Base-by-base conservation (phyloP, 208 protist species). In the Strigomonas galati region DNA sequence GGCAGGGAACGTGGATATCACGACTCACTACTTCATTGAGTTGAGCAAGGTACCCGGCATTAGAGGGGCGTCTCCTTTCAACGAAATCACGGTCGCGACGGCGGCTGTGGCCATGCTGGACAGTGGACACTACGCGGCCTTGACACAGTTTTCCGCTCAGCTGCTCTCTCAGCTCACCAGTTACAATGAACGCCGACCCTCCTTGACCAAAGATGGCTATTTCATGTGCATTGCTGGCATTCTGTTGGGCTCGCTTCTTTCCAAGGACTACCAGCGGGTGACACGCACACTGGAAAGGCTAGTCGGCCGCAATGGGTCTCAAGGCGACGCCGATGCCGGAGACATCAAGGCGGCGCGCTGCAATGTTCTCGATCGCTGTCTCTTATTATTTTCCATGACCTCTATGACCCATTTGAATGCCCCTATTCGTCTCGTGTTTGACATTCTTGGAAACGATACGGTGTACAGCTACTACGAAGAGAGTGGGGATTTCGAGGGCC, bases 81-180 rank as follows among this genome's bases (percentile, higher is more conserved):
- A 94, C 53, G 88, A 81, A 30, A 58, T 89, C 27, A 85, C 82
- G 0, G 79, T 91, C 28, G 84, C 81, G 44, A 67, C 91, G 2
- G 74, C 84, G 6, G 75, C 78, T 15, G 52, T 91, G 54, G 88
- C 73, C 5, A 78, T 94, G 67, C 74, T 94, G 54, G 88, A 94
- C 52, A 19, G 67, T 48, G 51, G 59, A 15, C 69, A 90, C 57
- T 76, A 69, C 54, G 71, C 63, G 6, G 62, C 55, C 28, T 62
- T 79, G 46, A 32, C 60, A 14, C n/a, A 19, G 17, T 89, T 90
- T 64, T 58, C 57, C 0, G 12, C 59, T 27, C 35, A 35, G 6
- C 40, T 89, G 52, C 30, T 53, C 21, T 23, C 23, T 21, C 9
- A 28, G 19, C 21, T 28, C 48, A 53, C 48, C 21, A 27, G 1